Percentiles rank a stretch among this genome's conserved stretches.
phyloP scores from a whole-genome alignment of 257 asterid species.

The Gentiana macrophylla region DNA sequence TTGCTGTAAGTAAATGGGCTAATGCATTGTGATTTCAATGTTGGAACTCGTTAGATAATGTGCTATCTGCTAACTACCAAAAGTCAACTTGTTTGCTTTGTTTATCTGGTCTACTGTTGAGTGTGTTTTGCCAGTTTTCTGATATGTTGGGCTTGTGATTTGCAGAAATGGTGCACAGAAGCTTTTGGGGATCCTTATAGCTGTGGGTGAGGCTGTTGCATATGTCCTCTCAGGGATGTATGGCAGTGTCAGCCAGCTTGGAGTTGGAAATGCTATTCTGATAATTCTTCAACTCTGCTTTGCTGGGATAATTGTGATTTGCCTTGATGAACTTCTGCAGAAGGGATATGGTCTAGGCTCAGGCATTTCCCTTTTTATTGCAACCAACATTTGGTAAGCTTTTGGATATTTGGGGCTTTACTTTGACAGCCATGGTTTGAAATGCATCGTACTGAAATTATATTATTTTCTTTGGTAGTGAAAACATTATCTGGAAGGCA shows the following conservation, averaged over 20 bases:
- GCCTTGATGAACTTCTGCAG: slow-evolving; percentile 77
- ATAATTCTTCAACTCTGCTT: slow-evolving; percentile 72
- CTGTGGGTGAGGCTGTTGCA: slow-evolving; percentile 82
- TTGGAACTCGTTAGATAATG: background rate
- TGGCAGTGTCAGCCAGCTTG: slow-evolving; percentile 72
- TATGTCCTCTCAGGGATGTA: slow-evolving; percentile 86
- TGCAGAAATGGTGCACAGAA: slow-evolving; percentile 77
- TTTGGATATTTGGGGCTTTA: background rate
- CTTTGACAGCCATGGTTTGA: background rate
- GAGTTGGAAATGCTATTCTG: slow-evolving; percentile 78
- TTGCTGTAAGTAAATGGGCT: slow-evolving; percentile 42
- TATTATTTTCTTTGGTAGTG: slow-evolving; percentile 29
- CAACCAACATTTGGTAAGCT: slow-evolving; percentile 73
- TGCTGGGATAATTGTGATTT: slow-evolving; percentile 79
- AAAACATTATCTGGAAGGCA: slow-evolving; percentile 79
- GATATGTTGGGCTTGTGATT: background rate
- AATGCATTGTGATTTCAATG: background rate
- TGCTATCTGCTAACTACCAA: background rate
- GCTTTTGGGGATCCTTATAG: slow-evolving; percentile 65
- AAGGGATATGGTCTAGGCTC: slow-evolving; percentile 85
- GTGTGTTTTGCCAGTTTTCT: background rate
- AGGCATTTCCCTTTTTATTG: slow-evolving; percentile 77
- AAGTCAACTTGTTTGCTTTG: background rate
- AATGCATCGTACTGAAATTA: background rate
- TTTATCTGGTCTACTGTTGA: background rate